Evolutionary conservation across 2,329 filamentous ascomycete genomes (phyloP), one percentile per base, ranked within the genome.

Genomic region (Diaporthe sp.): DNA sequence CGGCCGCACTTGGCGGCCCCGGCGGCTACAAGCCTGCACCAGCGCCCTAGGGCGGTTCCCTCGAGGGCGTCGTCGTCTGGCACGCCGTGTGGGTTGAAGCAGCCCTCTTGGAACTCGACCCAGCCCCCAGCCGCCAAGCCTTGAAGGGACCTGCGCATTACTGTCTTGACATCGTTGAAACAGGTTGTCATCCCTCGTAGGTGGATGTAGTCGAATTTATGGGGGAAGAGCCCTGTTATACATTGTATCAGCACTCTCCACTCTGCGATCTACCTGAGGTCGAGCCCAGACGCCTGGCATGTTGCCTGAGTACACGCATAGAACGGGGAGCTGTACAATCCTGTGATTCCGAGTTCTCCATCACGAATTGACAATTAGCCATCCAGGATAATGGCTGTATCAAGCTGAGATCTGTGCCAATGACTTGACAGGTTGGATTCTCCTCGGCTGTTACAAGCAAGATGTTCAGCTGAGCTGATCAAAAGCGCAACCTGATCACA

Each of bases 371-470:
- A 3, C 49, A 71, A 28, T 71, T 71, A 4, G 67, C n/a, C 67
- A 71, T 71, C 67, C 67, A 71, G 4, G 67, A 71, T 2, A 71
- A 53, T 2, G 67, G 67, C n/a, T 71, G 67, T 22, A 71, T 71
- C 67, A 71, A 28, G 67, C 46, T 71, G 49, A 71, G 67, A 28
- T 71, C 67, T 28, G 67, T 71, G 19, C 67, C 67, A 39, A 19
- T 71, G 46, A 71, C 67, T 22, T 71, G 44, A 17, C 67, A 71
- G 12, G 42, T 71, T 12, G 67, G 67, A 22, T 71, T 71, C 34
- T 71, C 67, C 67, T 71, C 67, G 22, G 67, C 67, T 71, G 13
- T 37, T 10, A 5, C 7, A 22, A 37, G 34, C 2, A 39, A 34
- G n/a, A 37, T 22, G 17, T 60, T 60, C 22, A 60, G 57, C 57